Conservation (phyloP, 2,329 filamentous ascomycete species). For the Monilinia aucupariae region DNA sequence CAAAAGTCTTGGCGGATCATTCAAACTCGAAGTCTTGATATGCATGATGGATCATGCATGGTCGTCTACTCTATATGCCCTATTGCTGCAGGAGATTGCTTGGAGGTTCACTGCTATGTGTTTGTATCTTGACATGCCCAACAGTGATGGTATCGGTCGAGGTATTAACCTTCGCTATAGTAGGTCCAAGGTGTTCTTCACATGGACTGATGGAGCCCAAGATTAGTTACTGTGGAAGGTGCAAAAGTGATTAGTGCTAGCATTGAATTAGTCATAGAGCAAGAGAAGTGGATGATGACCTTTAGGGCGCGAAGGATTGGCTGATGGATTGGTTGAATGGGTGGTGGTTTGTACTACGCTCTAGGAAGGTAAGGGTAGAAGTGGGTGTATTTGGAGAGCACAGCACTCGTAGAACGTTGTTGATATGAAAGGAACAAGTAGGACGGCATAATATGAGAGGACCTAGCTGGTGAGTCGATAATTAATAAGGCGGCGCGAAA, state of each 20-base stretch:
- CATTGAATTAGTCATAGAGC: constrained; percentile 9
- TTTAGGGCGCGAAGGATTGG: constrained; percentile 7
- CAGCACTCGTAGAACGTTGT: not conserved
- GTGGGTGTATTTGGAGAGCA: not conserved
- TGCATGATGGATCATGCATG: constrained; percentile 25
- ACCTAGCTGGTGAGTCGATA: not conserved
- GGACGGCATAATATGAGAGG: not conserved
- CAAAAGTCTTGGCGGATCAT: constrained; percentile 47
- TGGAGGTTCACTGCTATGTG: not conserved
- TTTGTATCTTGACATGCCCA: not conserved
- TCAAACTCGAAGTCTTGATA: constrained; percentile 48
- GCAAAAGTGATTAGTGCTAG: not conserved
- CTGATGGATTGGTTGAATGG: not conserved
- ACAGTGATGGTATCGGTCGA: not conserved
- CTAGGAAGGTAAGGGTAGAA: not conserved
- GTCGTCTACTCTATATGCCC: not conserved
- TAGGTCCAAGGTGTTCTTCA: not conserved
- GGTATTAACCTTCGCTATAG: not conserved
- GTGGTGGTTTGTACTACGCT: not conserved
- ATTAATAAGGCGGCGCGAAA: not conserved
- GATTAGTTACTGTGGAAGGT: not conserved
- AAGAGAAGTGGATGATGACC: constrained; percentile 4
- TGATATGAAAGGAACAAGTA: not conserved
- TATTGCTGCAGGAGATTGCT: not conserved
- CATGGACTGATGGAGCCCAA: not conserved